These are phyloP conservation scores for Peronospora farinosa DNA, from an alignment of 352 stramenopile species.

Conservation along the genomic window DNA sequence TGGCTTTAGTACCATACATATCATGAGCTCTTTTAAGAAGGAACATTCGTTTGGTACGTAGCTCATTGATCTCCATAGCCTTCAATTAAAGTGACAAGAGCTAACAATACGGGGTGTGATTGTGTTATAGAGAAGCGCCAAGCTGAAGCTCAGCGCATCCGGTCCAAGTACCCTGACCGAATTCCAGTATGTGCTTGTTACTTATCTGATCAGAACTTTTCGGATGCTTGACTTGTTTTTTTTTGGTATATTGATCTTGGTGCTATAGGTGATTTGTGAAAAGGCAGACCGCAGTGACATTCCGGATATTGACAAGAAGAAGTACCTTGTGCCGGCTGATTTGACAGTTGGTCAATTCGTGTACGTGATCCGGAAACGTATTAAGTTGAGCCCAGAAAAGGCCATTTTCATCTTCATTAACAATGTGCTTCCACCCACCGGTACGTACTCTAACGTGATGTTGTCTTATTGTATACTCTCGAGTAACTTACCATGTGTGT, in stretches of 20 bases:
- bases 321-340: conserved; percentile 96
- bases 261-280: conserved; percentile 80
- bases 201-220: neutral
- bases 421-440: conserved; percentile 95
- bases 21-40: conserved; percentile 89
- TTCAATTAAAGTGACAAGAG: neutral
- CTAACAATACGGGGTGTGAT: conserved; percentile 18
- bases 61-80: neutral
- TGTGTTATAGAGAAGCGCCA: conserved; percentile 90
- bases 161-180: conserved; percentile 97
- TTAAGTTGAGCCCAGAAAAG: conserved; percentile 96
- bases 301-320: conserved; percentile 99
- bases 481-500: neutral
- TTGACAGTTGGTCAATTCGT: conserved; percentile 98
- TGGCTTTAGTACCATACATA: conserved; percentile 12
- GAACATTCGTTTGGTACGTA: conserved; percentile 81
- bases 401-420: conserved; percentile 99
- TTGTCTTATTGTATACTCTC: neutral
- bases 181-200: conserved; percentile 83
- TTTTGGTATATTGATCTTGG: neutral
- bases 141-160: conserved; percentile 96
- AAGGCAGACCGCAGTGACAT: conserved; percentile 97
- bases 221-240: conserved; percentile 6
- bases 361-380: conserved; percentile 99
- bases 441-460: conserved; percentile 23